These are phyloP conservation scores for Paramecium sexaurelia DNA, from an alignment of 73 alveolate genomes.

Conservation along the genomic window DNA sequence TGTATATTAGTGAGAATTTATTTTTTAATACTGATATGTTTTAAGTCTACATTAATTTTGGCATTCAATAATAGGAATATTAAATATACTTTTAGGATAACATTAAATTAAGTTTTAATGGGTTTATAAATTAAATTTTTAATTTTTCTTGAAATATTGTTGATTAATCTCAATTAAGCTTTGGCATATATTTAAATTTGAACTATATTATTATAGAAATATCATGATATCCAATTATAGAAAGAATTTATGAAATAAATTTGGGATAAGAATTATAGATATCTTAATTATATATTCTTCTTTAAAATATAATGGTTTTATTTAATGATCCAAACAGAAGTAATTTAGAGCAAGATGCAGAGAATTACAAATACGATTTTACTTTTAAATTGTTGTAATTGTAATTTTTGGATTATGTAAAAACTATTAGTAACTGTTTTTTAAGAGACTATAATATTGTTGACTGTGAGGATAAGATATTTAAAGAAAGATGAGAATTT, in stretches of 20 bases:
- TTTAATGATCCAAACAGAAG: not conserved
- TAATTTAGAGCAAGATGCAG: constrained; percentile 5
- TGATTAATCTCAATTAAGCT: not conserved
- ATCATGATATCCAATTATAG: too few relatives aligned
- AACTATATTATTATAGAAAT: constrained; percentile 33
- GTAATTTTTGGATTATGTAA: not conserved
- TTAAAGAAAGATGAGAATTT: not conserved
- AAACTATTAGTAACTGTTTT: not conserved
- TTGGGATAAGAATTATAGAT: not conserved
- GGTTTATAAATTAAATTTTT: not conserved
- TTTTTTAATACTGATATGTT: not conserved
- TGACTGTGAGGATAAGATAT: not conserved
- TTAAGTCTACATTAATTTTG: too few relatives aligned
- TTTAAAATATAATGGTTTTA: not conserved
- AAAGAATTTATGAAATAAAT: too few relatives aligned
- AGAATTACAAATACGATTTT: constrained; percentile 8
- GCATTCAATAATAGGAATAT: not conserved
- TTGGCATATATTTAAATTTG: too few relatives aligned
- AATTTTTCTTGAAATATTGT: not conserved
- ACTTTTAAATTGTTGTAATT: not conserved
- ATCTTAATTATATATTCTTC: not conserved
- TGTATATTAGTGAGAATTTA: not conserved
- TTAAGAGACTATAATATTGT: constrained; percentile 24
- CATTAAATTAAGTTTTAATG: not conserved
- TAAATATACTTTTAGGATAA: constrained; percentile 13